phyloP scores from a whole-genome alignment of 1,139 yeast species.

The Candida sojae region DNA sequence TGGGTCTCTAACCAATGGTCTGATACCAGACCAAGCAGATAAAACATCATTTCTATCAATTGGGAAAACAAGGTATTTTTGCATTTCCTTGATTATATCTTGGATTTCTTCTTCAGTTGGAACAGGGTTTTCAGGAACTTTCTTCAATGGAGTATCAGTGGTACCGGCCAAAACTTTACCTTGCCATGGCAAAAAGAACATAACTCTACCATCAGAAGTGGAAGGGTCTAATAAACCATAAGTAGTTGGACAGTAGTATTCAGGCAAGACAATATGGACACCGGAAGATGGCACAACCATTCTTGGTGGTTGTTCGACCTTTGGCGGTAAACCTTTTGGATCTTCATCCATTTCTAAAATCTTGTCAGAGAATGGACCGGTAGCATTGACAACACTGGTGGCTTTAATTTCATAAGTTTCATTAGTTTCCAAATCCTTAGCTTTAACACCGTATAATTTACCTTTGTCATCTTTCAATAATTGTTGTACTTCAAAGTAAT shows the following conservation, averaged over 20 bases:
- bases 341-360: conserved; percentile 85
- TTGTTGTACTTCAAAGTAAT: conserved; percentile 81
- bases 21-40: conserved; percentile 96
- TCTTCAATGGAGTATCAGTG: conserved; percentile 79
- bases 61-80: conserved; percentile 85
- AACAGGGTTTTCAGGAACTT: conserved; percentile 79
- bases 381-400: conserved; percentile 83
- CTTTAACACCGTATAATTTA: conserved; percentile 73
- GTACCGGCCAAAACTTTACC: conserved; percentile 97
- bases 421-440: conserved; percentile 74
- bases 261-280: conserved; percentile 90
- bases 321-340: conserved; percentile 65
- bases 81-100: conserved; percentile 84
- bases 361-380: conserved; percentile 90
- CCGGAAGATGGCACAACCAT: conserved; percentile 96
- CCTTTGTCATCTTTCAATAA: conserved; percentile 63
- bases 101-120: conserved; percentile 90
- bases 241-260: conserved; percentile 84
- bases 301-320: conserved; percentile 49
- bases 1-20: conserved; percentile 94
- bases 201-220: conserved; percentile 93
- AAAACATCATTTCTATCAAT: conserved; percentile 88
- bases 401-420: conserved; percentile 60
- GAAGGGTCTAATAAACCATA: conserved; percentile 91
- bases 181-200: conserved; percentile 98